These are phyloP conservation scores for Neurospora sublineolata DNA, from an alignment of 495 filamentous ascomycete species.

Conservation along the genomic window DNA sequence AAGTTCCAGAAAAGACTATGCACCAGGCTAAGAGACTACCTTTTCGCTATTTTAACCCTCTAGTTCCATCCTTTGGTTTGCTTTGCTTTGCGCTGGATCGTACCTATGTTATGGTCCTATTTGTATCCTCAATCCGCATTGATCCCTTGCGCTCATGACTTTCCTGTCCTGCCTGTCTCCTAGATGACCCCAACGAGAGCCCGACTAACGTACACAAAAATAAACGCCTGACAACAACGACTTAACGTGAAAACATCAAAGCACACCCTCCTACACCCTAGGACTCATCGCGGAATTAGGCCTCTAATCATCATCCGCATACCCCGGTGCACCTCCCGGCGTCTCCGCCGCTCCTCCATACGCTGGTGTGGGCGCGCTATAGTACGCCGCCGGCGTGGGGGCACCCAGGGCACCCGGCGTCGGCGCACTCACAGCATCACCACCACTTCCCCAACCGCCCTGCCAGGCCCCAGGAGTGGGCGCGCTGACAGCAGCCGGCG, in stretches of 20 bases:
- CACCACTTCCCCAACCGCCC: slow-evolving; percentile 45
- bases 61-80: not conserved
- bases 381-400: slow-evolving; percentile 65
- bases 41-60: not conserved
- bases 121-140: not conserved
- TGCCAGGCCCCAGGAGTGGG: slow-evolving; percentile 58
- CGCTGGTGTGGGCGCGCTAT: slow-evolving; percentile 65
- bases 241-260: no score
- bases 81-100: not conserved
- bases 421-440: slow-evolving; percentile 50
- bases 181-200: not conserved
- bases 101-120: not conserved
- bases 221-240: not conserved
- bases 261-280: not conserved
- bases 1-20: not conserved
- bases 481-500: slow-evolving; percentile 52
- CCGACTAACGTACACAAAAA: not conserved
- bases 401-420: slow-evolving; percentile 45
- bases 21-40: not conserved
- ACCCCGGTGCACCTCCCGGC: slow-evolving; percentile 56
- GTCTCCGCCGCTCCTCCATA: slow-evolving; percentile 60
- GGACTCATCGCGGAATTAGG: not conserved
- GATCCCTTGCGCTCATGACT: not conserved
- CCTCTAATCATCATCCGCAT: slow-evolving; percentile 37
- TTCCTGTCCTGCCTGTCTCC: not conserved